Evolutionary conservation across 2,329 filamentous ascomycete species (phyloP).

Genomic region (Zymoseptoria crescenta): DNA sequence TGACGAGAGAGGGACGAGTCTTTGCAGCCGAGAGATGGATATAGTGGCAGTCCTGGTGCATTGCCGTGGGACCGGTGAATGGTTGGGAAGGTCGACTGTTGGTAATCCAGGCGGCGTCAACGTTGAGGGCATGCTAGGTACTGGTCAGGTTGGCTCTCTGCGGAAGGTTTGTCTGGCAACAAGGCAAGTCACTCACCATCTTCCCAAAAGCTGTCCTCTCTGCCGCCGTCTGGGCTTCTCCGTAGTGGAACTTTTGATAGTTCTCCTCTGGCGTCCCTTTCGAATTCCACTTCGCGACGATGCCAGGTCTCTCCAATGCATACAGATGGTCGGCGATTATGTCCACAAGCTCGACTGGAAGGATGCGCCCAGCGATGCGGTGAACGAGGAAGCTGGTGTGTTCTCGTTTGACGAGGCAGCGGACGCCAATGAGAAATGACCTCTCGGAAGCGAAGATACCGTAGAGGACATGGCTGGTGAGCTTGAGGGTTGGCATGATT

Average conservation of each 20-base stretch:
- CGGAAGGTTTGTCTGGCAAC: background rate
- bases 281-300: background rate
- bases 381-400: slow-evolving; percentile 1
- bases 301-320: background rate
- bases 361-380: background rate
- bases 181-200: background rate
- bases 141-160: background rate
- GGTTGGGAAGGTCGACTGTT: background rate
- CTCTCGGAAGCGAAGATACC: slow-evolving; percentile 6
- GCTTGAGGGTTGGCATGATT: background rate
- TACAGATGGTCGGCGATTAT: slow-evolving; percentile 2
- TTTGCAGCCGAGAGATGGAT: slow-evolving; percentile 2
- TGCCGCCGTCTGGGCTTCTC: background rate
- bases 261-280: background rate
- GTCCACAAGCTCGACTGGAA: slow-evolving; percentile 7
- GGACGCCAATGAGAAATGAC: slow-evolving; percentile 7
- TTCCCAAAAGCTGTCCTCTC: background rate
- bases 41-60: background rate
- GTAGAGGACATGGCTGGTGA: slow-evolving; percentile 2
- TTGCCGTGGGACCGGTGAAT: background rate
- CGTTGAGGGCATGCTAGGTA: background rate
- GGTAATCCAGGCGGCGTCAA: background rate
- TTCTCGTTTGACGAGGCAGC: slow-evolving; percentile 3
- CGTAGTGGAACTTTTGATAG: background rate
- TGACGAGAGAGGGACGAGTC: background rate